phyloP scores from a whole-genome alignment of 805 yeast genomes.

The Saturnispora saitoi region DNA sequence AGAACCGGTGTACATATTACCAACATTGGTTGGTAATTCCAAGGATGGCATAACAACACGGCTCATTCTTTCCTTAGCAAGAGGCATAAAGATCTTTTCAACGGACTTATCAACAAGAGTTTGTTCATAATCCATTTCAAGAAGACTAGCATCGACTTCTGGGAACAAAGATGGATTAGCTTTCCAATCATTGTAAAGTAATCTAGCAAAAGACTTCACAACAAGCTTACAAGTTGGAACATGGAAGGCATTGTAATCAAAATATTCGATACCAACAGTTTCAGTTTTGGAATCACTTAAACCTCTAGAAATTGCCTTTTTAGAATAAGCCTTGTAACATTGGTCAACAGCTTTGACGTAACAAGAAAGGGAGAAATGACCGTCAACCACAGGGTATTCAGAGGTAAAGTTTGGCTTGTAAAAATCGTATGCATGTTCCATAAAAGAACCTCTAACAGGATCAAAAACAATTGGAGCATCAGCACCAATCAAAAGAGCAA shows the following conservation, averaged over 20 bases:
- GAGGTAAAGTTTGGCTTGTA: slow-evolving; percentile 95
- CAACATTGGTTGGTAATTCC: slow-evolving; percentile 88
- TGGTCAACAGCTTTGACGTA: slow-evolving; percentile 89
- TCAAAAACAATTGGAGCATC: slow-evolving; percentile 96
- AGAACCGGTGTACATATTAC: slow-evolving; percentile 96
- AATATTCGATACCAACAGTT: slow-evolving; percentile 61
- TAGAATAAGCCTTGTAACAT: slow-evolving; percentile 75
- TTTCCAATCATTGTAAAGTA: slow-evolving; percentile 80
- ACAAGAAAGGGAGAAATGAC: slow-evolving; percentile 90
- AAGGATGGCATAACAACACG: slow-evolving; percentile 73
- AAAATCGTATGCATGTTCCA: slow-evolving; percentile 97
- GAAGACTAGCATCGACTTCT: slow-evolving; percentile 46
- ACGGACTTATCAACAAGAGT: slow-evolving; percentile 71
- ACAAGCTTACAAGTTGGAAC: slow-evolving; percentile 97
- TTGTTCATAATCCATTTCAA: slow-evolving; percentile 57
- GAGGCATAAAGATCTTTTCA: slow-evolving; percentile 77
- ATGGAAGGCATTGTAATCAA: slow-evolving; percentile 94
- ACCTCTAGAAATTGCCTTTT: slow-evolving; percentile 54
- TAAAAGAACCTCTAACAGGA: slow-evolving; percentile 77
- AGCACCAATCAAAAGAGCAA: slow-evolving; percentile 91
- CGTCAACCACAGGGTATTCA: slow-evolving; percentile 96
- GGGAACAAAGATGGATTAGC: slow-evolving; percentile 55
- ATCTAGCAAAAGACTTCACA: slow-evolving; percentile 83
- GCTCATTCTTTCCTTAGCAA: slow-evolving; percentile 60
- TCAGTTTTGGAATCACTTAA: slow-evolving; percentile 35